These are phyloP conservation scores for Nicotiana rustica DNA, from an alignment of 305 asterid species.

Conservation along the genomic window DNA sequence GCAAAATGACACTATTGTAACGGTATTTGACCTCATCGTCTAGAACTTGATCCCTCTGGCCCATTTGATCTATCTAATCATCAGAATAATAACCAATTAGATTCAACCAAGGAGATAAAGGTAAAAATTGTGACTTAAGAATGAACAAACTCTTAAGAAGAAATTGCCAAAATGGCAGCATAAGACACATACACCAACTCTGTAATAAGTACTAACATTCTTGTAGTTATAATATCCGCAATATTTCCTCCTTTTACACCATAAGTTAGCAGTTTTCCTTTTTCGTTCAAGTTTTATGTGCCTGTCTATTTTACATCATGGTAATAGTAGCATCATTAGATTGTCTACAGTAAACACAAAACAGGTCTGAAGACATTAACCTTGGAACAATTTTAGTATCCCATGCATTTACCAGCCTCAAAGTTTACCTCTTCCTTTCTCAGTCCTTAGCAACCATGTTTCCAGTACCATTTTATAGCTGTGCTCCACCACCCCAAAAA, in stretches of 20 bases:
- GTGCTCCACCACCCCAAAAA: constrained; percentile 22
- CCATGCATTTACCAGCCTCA: constrained; percentile 1
- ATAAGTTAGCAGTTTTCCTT: neutral
- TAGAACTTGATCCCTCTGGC: constrained; percentile 77
- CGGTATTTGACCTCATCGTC: constrained; percentile 94
- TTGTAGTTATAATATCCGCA: neutral
- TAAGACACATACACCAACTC: constrained; percentile 3
- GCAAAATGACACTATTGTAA: constrained; percentile 86
- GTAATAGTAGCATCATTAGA: neutral
- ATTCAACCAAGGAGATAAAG: neutral
- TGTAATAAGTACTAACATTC: constrained; percentile 22
- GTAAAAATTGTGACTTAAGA: neutral
- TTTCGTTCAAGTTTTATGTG: constrained; percentile 17
- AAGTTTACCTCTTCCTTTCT: constrained; percentile 16
- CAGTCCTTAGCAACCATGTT: constrained; percentile 24
- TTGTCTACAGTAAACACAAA: constrained; percentile 15
- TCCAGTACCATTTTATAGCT: constrained; percentile 10
- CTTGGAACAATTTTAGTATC: constrained; percentile 19
- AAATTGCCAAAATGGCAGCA: constrained; percentile 17
- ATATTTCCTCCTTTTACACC: constrained; percentile 7
- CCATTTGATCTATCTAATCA: constrained; percentile 82
- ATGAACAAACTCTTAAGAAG: constrained; percentile 26
- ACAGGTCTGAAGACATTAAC: neutral
- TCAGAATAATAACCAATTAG: constrained; percentile 33
- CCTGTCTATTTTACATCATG: constrained; percentile 4